A percentile compares a stretch with the other conserved stretches of the same genome.
phyloP scores from a whole-genome alignment of 2,329 filamentous ascomycete species.

The Ophiostoma sp. region DNA sequence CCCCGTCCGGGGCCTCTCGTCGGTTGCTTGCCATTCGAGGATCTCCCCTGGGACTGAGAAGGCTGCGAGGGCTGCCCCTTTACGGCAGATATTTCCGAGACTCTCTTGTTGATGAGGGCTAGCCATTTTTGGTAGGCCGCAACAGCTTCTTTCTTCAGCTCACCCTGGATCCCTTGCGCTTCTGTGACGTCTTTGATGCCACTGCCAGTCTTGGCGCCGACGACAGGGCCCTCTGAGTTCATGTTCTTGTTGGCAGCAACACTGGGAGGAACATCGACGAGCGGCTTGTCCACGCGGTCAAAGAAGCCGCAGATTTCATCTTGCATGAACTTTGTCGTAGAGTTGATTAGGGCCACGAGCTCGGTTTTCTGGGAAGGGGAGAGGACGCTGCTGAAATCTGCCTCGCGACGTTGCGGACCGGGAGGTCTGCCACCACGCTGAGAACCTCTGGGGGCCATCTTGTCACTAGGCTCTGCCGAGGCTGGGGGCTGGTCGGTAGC shows the following conservation, averaged over 20 bases:
- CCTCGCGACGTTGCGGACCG: slow-evolving; percentile 38
- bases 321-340: slow-evolving; percentile 52
- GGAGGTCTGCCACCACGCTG: slow-evolving; percentile 22
- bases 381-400: slow-evolving; percentile 48
- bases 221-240: background rate
- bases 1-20: slow-evolving; percentile 2
- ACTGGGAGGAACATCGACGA: background rate
- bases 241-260: background rate
- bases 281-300: slow-evolving; percentile 26
- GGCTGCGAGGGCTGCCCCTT: slow-evolving; percentile 37
- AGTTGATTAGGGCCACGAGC: slow-evolving; percentile 45
- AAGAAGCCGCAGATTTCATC: slow-evolving; percentile 49
- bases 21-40: slow-evolving; percentile 8
- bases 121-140: slow-evolving; percentile 78
- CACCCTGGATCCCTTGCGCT: slow-evolving; percentile 46
- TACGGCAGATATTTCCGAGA: slow-evolving; percentile 61
- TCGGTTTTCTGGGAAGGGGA: slow-evolving; percentile 47
- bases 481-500: background rate
- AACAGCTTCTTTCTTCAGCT: slow-evolving; percentile 64
- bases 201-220: background rate
- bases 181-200: slow-evolving; percentile 43
- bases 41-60: slow-evolving; percentile 26
- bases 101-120: slow-evolving; percentile 59
- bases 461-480: background rate
- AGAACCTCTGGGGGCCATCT: slow-evolving; percentile 23